These are phyloP conservation scores for Uronychia setigera DNA, from an alignment of 73 alveolate genomes.

Conservation along the genomic window DNA sequence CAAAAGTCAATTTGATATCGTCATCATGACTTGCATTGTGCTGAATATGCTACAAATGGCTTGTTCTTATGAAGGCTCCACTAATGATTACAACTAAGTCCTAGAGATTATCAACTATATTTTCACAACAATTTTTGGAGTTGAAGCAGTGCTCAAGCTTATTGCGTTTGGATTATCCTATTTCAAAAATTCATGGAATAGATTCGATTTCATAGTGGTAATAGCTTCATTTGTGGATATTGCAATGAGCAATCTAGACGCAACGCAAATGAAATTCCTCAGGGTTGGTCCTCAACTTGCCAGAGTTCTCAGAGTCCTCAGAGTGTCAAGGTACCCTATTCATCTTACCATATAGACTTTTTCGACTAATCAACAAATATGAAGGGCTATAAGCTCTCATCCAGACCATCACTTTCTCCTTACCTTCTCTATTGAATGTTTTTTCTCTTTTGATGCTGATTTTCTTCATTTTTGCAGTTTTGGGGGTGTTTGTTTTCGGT, in stretches of 20 bases:
- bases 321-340: slow-evolving; percentile 70
- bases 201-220: slow-evolving; percentile 62
- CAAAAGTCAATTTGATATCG: slow-evolving; percentile 62
- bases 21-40: slow-evolving; percentile 81
- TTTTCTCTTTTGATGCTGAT: slow-evolving; percentile 46
- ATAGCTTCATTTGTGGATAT: slow-evolving; percentile 53
- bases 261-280: slow-evolving; percentile 18
- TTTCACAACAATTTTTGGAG: slow-evolving; percentile 42
- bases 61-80: slow-evolving; percentile 77
- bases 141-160: slow-evolving; percentile 38
- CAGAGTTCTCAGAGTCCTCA: slow-evolving; percentile 63
- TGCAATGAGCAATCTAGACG: slow-evolving; percentile 14
- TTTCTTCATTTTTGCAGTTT: slow-evolving; percentile 49
- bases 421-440: slow-evolving; percentile 55
- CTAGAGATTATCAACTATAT: slow-evolving; percentile 26
- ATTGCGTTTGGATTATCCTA: slow-evolving; percentile 52
- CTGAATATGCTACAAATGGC: slow-evolving; percentile 88
- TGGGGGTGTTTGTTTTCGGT: slow-evolving; percentile 54
- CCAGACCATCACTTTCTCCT: slow-evolving; percentile 55
- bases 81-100: slow-evolving; percentile 11
- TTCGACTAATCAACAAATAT: slow-evolving; percentile 58
- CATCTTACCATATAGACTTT: too few relatives aligned
- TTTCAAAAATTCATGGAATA: slow-evolving; percentile 47
- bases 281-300: slow-evolving; percentile 67
- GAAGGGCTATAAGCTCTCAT: slow-evolving; percentile 59